Conservation (phyloP, 495 filamentous ascomycete species). For the Peziza echinospora region DNA sequence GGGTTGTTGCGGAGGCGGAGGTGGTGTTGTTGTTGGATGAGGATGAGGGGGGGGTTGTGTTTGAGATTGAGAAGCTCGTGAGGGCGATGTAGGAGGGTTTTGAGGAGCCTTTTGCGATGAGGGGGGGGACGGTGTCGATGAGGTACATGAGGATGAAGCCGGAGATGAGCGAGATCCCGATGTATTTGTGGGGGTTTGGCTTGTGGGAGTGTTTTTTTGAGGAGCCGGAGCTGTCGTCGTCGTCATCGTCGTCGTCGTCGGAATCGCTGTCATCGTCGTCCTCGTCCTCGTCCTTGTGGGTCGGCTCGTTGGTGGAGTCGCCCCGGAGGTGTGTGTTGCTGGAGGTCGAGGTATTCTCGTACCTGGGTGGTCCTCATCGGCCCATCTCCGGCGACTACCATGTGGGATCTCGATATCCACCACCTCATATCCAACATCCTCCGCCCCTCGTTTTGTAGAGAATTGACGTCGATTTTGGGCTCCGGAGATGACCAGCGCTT, state of each 20-base stretch:
- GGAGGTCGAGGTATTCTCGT: too few species aligned
- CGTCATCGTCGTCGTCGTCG: constrained; percentile 5
- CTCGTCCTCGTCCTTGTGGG: too few species aligned
- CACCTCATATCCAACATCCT: too few species aligned
- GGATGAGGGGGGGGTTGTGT: constrained; percentile 15
- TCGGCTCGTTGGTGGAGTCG: too few species aligned
- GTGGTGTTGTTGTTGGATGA: too few species aligned
- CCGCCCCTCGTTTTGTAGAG: constrained; percentile 4
- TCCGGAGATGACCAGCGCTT: not conserved
- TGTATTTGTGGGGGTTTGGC: constrained; percentile 24
- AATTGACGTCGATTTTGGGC: too few species aligned
- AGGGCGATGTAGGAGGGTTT: constrained; percentile 54
- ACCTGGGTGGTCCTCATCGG: too few species aligned
- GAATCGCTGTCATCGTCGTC: constrained; percentile 9
- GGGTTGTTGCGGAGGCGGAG: constrained; percentile 13
- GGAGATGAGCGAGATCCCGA: constrained; percentile 65
- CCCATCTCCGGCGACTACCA: too few species aligned
- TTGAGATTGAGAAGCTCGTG: constrained; percentile 35
- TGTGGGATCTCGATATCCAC: too few species aligned
- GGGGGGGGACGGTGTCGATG: constrained; percentile 63
- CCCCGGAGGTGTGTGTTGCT: constrained; percentile 7
- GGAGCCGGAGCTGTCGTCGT: constrained; percentile 11
- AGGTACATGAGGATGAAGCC: constrained; percentile 97
- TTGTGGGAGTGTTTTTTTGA: too few species aligned
- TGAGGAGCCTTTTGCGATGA: constrained; percentile 28